Evolutionary conservation across 164 flowering plant species (phyloP), one percentile per base, ranked within the genome.

Genomic region (Taxillus chinensis): DNA sequence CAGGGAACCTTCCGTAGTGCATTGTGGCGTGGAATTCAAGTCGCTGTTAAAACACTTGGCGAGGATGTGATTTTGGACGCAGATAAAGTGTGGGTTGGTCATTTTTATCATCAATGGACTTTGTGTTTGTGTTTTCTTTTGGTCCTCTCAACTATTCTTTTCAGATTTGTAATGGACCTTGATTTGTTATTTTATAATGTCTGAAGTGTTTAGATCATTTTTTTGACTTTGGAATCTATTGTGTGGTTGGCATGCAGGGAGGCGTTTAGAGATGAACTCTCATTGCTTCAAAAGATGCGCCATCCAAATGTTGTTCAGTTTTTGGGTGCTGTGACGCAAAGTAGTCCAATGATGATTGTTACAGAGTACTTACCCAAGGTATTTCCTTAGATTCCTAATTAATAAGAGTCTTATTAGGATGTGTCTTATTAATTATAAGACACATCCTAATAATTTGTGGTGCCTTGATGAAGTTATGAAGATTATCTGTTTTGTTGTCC

Each of bases 271-370:
- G 95, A 93, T 75, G 99, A 93, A 78, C 97, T 93, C 74, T 82
- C 83, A 16, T 74, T 93, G 75, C 91, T 90, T 71, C 96, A 89
- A 74, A 90, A 76, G 73, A 74, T 89, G 63, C 77, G 99, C 4
- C 99, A 93, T 83, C 99, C 99, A 63, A 93, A 93, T 77, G 96
- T 90, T 0, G 99, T 93, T 59, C 99, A 93, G 67, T 93, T 93
- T 80, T 79, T 93, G 66, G 97, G 96, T 64, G 99, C 99, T 71
- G 99, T 93, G 49, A 93, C 97, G 64, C 99, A 93, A 69, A 90
- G 87, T 72, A 83, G 85, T 78, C 99, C 97, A 46, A 90, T 93
- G 99, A 93, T 93, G 95, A 93, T 93, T 71, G 93, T 93, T 61
- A 93, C 93, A 45, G 97, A 93, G 75, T 93, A 87, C 76, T 71